Evolutionary conservation across 192 early-diverging fungal species (phyloP), one percentile per base, ranked within the genome.

Genomic region (Pilobolus umbonatus): DNA sequence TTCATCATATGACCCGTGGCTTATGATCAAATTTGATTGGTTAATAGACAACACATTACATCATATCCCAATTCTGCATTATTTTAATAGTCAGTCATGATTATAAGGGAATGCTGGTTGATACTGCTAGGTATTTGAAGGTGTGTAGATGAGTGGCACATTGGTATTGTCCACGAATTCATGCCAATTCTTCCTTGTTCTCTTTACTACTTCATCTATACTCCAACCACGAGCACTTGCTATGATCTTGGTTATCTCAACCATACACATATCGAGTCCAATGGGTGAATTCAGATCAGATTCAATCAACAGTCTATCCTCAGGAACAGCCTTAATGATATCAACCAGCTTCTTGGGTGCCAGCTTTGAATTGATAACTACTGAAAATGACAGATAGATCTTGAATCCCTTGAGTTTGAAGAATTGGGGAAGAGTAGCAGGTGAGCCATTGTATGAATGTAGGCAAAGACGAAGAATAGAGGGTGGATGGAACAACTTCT

Each of bases 381-480:
- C 60, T 7, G 89, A 92, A 74, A 93, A 93, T 17, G 82, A 85
- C 56, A 93, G 85, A 52, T 87, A 97, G 2, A 90, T 71, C 12
- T 67, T 77, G 67, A 57, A 39, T 0, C 40, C 34, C 10, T 60
- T 60, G 10, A 47, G 42, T 35, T 48, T 60, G 65, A 44, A 50
- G 65, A 35, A 62, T 49, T 60, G 59, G 11, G 38, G 30, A 7
- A 67, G 32, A 9, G 31, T 61, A 21, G 29, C 42, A 14, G 49
- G 76, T 22, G 87, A 88, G 21, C 90, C 92, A 6, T 85, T 85
- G 61, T 81, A 97, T 15, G 92, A 94, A 60, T 97, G 94, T 50
- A 93, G 72, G 67, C 89, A 91, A 42, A 96, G 78, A 24, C 82
- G 74, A 1, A 88, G 85, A 10, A 87, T 85, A 34, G 19, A 46